Evolutionary conservation across 1,284 basidiomycete species (phyloP).

Genomic region (Ganoderma sp.): DNA sequence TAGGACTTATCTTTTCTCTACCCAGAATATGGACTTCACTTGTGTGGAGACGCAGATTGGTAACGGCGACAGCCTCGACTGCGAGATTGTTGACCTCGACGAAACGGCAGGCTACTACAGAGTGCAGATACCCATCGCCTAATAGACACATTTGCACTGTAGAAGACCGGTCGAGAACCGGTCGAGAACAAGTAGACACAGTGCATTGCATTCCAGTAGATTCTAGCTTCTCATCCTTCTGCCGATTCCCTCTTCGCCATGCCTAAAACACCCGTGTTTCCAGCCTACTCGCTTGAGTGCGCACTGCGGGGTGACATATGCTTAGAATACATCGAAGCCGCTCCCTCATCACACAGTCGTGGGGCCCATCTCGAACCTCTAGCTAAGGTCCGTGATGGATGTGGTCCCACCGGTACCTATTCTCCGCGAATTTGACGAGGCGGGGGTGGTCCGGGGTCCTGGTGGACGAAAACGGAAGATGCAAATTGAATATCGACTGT

Average conservation of each 20-base stretch:
- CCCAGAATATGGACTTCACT: constrained; percentile 76
- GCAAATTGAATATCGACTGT: constrained; percentile 1
- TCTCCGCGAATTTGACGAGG: constrained; percentile 5
- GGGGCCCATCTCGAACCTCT: background rate
- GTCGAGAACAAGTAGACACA: background rate
- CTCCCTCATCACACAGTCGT: background rate
- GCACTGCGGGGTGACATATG: background rate
- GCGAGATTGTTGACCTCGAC: constrained; percentile 74
- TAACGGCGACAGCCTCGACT: constrained; percentile 71
- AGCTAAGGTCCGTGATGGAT: constrained; percentile 3
- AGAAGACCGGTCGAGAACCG: background rate
- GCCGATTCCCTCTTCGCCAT: background rate
- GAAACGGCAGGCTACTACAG: constrained; percentile 41
- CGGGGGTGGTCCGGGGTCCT: constrained; percentile 5
- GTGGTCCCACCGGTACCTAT: background rate
- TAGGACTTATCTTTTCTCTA: constrained; percentile 1
- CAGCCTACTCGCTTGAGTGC: background rate
- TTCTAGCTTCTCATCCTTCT: background rate
- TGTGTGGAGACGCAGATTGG: constrained; percentile 88
- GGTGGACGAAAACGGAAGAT: constrained; percentile 5
- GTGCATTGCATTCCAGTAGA: background rate
- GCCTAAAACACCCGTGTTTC: background rate
- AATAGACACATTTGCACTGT: background rate
- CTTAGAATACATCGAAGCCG: background rate
- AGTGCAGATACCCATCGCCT: constrained; percentile 43